phyloP scores from a whole-genome alignment of 441 rosid genomes.

The Syzygium syzygioides region DNA sequence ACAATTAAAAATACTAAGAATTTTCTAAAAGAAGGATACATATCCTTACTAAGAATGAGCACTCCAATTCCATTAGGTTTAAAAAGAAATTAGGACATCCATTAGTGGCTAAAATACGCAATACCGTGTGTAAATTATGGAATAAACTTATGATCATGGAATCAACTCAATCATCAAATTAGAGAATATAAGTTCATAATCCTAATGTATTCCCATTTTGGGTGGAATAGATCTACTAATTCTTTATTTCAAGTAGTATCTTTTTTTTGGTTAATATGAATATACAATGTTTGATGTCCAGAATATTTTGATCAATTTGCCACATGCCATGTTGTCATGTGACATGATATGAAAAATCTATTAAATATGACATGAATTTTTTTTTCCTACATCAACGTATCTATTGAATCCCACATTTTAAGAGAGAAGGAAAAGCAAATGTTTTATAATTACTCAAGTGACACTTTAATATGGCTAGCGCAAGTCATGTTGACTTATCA shows the following conservation, averaged over 20 bases:
- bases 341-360: not conserved
- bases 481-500: not conserved
- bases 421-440: not conserved
- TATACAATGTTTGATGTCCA: not conserved
- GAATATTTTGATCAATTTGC: not conserved
- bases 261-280: not conserved
- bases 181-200: not conserved
- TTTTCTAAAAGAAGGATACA: not conserved
- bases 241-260: not conserved
- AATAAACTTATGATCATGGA: not conserved
- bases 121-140: not conserved
- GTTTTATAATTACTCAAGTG: not conserved
- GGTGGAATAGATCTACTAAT: fast-evolving
- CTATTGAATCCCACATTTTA: not conserved
- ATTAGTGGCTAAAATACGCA: not conserved
- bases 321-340: not conserved
- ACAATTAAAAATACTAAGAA: not conserved
- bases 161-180: not conserved
- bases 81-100: not conserved
- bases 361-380: not conserved
- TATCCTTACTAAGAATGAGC: not conserved
- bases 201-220: not conserved
- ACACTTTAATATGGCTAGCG: not conserved
- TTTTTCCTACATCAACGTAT: not conserved
- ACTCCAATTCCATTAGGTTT: not conserved